Evolutionary conservation across 2,329 filamentous ascomycete species (phyloP).

Genomic region (Botrytis deweyae): DNA sequence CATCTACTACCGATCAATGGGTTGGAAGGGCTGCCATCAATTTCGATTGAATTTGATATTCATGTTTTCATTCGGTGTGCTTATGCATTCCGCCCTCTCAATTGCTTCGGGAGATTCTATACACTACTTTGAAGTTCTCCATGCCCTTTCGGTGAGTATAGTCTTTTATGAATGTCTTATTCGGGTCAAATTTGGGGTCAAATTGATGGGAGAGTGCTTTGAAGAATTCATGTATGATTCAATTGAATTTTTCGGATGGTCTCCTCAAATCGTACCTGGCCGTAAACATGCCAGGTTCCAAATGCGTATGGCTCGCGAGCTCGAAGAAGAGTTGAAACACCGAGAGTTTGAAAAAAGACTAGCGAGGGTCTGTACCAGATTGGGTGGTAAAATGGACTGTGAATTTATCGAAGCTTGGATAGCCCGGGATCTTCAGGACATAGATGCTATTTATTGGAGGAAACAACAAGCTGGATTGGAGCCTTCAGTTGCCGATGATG

Average conservation of each 20-base stretch:
- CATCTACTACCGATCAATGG: not conserved
- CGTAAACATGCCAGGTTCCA: not conserved
- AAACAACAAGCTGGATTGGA: not conserved
- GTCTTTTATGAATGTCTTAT: not conserved
- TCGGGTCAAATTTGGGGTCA: too few relatives aligned
- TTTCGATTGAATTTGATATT: fast-evolving
- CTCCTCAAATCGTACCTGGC: fast-evolving
- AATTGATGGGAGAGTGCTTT: not conserved
- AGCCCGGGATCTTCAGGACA: not conserved
- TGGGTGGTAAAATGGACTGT: not conserved
- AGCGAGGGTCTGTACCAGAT: not conserved
- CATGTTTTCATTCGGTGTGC: fast-evolving
- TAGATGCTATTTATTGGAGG: not conserved
- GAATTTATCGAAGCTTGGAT: not conserved
- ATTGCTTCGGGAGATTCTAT: not conserved
- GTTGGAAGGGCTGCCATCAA: not conserved
- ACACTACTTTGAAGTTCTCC: not conserved
- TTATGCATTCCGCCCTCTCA: fast-evolving
- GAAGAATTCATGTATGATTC: not conserved
- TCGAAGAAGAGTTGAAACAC: not conserved
- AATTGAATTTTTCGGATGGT: not conserved
- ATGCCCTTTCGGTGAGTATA: too few relatives aligned
- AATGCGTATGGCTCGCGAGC: not conserved
- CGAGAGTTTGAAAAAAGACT: not conserved
- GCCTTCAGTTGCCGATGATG: not conserved